A percentile compares a stretch with the other conserved stretches of the same genome.
These are phyloP conservation scores for Penicillium sp. DNA, from an alignment of 2,329 filamentous ascomycete genomes.

Conservation along the genomic window DNA sequence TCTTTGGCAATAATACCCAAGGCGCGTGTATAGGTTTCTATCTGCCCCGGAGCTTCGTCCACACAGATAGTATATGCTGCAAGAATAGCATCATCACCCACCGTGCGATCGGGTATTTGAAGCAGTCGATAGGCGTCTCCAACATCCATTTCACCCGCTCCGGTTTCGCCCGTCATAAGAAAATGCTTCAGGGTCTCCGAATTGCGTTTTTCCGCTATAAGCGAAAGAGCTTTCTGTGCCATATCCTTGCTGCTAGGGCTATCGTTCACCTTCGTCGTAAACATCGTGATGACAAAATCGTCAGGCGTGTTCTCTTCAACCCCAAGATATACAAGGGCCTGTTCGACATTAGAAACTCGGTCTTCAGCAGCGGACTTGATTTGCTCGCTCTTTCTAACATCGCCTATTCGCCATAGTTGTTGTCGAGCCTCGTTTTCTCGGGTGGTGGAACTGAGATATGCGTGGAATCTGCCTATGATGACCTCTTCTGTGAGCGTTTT, in stretches of 20 bases:
- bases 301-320: constrained; percentile 49
- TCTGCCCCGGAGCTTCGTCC: constrained; percentile 44
- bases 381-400: constrained; percentile 53
- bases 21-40: constrained; percentile 44
- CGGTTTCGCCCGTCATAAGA: constrained; percentile 49
- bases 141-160: constrained; percentile 52
- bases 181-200: constrained; percentile 53
- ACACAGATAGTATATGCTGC: constrained; percentile 46
- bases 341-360: constrained; percentile 58
- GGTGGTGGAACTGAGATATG: constrained; percentile 53
- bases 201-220: constrained; percentile 58
- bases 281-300: constrained; percentile 57
- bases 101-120: constrained; percentile 50
- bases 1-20: constrained; percentile 45
- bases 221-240: constrained; percentile 52
- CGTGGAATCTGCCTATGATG: constrained; percentile 60
- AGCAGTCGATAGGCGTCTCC: constrained; percentile 51
- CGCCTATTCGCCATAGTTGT: constrained; percentile 58
- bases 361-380: constrained; percentile 58
- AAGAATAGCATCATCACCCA: constrained; percentile 49
- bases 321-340: constrained; percentile 61
- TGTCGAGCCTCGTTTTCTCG: constrained; percentile 55
- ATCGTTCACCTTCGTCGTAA: constrained; percentile 55
- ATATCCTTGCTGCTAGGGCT: constrained; percentile 47
- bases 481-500: constrained; percentile 52